Evolutionary conservation across 805 yeast species (phyloP).

Genomic region (Yamadazyma sp.): DNA sequence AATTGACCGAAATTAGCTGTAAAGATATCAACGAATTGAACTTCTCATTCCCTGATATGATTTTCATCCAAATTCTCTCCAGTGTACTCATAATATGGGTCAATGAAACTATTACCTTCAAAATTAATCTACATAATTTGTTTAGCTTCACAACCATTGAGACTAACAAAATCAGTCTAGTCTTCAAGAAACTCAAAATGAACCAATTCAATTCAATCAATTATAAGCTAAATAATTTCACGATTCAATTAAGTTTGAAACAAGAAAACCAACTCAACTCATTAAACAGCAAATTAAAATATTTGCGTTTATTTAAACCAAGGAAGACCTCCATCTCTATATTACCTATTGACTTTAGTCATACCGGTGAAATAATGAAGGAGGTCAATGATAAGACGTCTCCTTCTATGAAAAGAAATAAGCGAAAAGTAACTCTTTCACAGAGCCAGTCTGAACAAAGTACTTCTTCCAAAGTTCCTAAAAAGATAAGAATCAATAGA

Average conservation of each 20-base stretch:
- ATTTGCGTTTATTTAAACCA: not conserved
- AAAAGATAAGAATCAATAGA: slow-evolving; percentile 1
- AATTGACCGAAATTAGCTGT: slow-evolving; percentile 3
- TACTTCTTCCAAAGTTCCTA: not conserved
- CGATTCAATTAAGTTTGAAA: slow-evolving; percentile 5
- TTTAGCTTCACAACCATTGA: not conserved
- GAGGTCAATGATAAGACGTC: no score
- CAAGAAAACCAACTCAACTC: slow-evolving; percentile 1
- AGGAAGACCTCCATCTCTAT: slow-evolving; percentile 2
- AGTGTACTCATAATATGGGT: slow-evolving; percentile 10
- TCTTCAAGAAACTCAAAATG: slow-evolving; percentile 8
- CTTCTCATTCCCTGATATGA: slow-evolving; percentile 2
- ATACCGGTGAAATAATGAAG: not conserved
- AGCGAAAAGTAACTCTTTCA: no score
- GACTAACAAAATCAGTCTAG: not conserved
- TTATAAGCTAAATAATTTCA: slow-evolving; percentile 8
- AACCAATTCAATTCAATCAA: slow-evolving; percentile 7
- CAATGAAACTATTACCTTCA: slow-evolving; percentile 1
- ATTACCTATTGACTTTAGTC: not conserved
- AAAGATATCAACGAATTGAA: slow-evolving; percentile 4
- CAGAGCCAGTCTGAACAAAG: no score
- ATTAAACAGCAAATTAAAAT: slow-evolving; percentile 4
- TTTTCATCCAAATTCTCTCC: slow-evolving; percentile 9
- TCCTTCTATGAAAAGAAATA: no score
- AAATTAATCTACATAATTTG: slow-evolving; percentile 8